A percentile compares a stretch with the other conserved stretches of the same genome.
These are phyloP conservation scores for Fomes fomentarius DNA, from an alignment of 1,284 basidiomycete species.

Conservation along the genomic window DNA sequence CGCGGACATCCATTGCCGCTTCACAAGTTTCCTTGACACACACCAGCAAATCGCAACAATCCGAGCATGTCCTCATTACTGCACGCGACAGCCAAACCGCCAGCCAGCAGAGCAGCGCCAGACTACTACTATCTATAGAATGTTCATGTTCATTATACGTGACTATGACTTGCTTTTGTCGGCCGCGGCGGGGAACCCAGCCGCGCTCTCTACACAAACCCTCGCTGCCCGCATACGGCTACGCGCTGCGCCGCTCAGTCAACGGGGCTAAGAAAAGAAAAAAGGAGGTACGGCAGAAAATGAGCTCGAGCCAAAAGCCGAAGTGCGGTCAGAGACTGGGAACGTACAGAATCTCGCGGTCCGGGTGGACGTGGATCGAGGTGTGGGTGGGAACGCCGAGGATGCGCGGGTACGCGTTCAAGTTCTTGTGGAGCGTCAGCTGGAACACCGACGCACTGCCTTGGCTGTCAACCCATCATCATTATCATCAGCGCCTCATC, in stretches of 20 bases:
- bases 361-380: slow-evolving; percentile 66
- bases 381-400: slow-evolving; percentile 78
- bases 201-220: background rate
- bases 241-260: slow-evolving; percentile 1
- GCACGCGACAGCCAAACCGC: too few relatives aligned
- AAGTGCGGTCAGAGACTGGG: too few relatives aligned
- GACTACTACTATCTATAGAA: too few relatives aligned
- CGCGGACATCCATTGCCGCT: too few relatives aligned
- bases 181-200: background rate
- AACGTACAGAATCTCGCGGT: slow-evolving; percentile 51
- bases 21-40: too few relatives aligned
- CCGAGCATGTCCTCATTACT: too few relatives aligned
- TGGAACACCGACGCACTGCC: slow-evolving; percentile 92
- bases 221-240: background rate
- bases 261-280: background rate
- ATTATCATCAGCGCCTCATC: slow-evolving; percentile 19
- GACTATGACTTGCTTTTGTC: too few relatives aligned
- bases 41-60: too few relatives aligned
- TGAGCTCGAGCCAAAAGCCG: too few relatives aligned
- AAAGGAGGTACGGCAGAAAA: background rate
- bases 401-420: slow-evolving; percentile 93
- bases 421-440: slow-evolving; percentile 95
- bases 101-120: too few relatives aligned
- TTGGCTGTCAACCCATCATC: slow-evolving; percentile 54
- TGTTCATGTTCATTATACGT: too few relatives aligned